Evolutionary conservation across 257 asterid species (phyloP).

Genomic region (Rubia yunnanensis): DNA sequence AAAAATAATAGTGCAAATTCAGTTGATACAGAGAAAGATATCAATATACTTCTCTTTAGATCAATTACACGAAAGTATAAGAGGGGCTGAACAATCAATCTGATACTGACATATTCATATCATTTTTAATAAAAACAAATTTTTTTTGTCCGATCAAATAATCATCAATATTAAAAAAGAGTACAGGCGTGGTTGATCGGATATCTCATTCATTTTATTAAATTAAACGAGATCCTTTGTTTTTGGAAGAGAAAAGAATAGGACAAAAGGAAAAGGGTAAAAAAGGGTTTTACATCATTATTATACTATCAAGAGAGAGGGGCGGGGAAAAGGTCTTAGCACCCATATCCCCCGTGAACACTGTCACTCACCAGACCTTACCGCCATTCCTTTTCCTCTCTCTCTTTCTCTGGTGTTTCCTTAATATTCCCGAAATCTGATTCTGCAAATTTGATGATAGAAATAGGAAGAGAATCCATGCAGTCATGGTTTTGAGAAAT

Average conservation of each 20-base stretch:
- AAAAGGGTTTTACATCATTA: background rate
- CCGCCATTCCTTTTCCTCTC: slow-evolving; percentile 11
- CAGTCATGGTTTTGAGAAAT: slow-evolving; percentile 27
- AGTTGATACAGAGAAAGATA: no score
- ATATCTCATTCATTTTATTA: background rate
- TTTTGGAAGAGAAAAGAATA: background rate
- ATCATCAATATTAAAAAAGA: background rate
- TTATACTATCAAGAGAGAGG: background rate
- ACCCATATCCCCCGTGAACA: slow-evolving; percentile 13
- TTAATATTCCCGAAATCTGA: background rate
- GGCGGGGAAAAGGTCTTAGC: slow-evolving; percentile 15
- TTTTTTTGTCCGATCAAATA: background rate
- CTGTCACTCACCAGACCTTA: background rate
- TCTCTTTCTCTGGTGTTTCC: background rate
- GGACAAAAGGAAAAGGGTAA: background rate
- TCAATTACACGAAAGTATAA: no score
- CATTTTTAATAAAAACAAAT: no score
- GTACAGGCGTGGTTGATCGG: background rate
- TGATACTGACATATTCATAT: no score
- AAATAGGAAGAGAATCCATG: background rate
- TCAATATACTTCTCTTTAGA: no score
- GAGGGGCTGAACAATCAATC: no score
- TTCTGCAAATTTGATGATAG: slow-evolving; percentile 6
- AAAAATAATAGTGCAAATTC: no score
- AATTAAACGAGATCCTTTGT: no score